These are phyloP conservation scores for Kwoniella dendrophila DNA, from an alignment of 768 basidiomycete genomes.

Conservation along the genomic window DNA sequence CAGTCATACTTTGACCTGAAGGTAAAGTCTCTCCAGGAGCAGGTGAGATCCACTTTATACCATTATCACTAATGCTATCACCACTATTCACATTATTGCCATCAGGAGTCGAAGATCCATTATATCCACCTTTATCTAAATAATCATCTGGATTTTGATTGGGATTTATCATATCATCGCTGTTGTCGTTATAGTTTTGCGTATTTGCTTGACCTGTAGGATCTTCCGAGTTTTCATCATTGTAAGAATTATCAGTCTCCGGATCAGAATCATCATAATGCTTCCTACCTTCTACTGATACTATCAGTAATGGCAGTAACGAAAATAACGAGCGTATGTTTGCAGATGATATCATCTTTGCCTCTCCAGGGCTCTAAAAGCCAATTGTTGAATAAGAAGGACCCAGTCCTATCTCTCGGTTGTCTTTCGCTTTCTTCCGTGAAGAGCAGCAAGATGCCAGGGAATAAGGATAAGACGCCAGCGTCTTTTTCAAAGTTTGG, in stretches of 20 bases:
- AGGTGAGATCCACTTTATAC: conserved; percentile 16
- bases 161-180: too few species aligned
- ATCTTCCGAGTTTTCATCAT: too few species aligned
- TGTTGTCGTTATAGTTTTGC: too few species aligned
- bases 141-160: too few species aligned
- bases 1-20: conserved; percentile 19
- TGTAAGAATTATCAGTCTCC: neutral
- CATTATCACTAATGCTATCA: neutral
- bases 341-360: too few species aligned
- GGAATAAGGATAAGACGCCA: neutral
- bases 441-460: neutral
- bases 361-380: conserved; percentile 19
- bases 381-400: neutral
- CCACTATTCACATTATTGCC: neutral
- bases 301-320: too few species aligned
- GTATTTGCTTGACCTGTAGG: too few species aligned
- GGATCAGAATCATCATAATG: neutral
- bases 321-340: too few species aligned
- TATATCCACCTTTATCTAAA: neutral
- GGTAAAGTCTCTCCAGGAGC: neutral
- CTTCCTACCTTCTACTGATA: conserved; percentile 6
- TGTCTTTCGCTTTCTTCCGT: neutral
- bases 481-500: conserved; percentile 4
- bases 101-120: neutral
- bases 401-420: neutral